Percentiles rank a stretch among this genome's conserved stretches.
Conservation (phyloP, 495 filamentous ascomycete species). For the Chaetomium cochliodes region DNA sequence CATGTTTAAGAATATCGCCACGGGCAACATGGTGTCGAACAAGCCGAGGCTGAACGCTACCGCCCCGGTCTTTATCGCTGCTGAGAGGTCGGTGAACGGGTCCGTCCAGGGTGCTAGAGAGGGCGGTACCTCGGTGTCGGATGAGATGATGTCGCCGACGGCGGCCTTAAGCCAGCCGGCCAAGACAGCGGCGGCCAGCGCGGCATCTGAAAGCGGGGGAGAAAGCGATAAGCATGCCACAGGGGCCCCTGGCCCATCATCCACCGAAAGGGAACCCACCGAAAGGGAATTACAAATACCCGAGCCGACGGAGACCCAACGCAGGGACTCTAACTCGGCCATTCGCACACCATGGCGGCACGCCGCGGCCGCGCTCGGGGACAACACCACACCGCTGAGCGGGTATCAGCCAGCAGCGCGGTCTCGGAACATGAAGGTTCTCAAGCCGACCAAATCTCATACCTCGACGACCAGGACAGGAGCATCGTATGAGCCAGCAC, state of each 20-base stretch:
- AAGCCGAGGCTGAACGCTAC: conserved; percentile 51
- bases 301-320: conserved; percentile 37
- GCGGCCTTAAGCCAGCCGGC: conserved; percentile 36
- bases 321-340: conserved; percentile 49
- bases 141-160: conserved; percentile 31
- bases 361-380: conserved; percentile 50
- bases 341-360: conserved; percentile 73
- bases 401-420: conserved; percentile 58
- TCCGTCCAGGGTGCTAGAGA: conserved; percentile 25
- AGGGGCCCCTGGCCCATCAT: conserved; percentile 27
- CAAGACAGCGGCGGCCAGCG: conserved; percentile 39
- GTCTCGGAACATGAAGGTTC: conserved; percentile 71
- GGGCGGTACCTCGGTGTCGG: conserved; percentile 20
- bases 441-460: conserved; percentile 62
- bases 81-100: conserved; percentile 34
- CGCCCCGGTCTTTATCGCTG: conserved; percentile 48
- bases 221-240: conserved; percentile 38
- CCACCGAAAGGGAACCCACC: conserved; percentile 32
- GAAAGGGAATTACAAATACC: conserved; percentile 8
- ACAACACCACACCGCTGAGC: conserved; percentile 47
- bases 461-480: conserved; percentile 49
- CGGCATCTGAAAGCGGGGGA: conserved; percentile 43
- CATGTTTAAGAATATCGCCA: conserved; percentile 72
- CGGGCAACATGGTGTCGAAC: conserved; percentile 51
- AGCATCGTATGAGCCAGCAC: conserved; percentile 46